These are phyloP conservation scores for Didymella pomorum DNA, from an alignment of 2,329 filamentous ascomycete genomes.

Conservation along the genomic window DNA sequence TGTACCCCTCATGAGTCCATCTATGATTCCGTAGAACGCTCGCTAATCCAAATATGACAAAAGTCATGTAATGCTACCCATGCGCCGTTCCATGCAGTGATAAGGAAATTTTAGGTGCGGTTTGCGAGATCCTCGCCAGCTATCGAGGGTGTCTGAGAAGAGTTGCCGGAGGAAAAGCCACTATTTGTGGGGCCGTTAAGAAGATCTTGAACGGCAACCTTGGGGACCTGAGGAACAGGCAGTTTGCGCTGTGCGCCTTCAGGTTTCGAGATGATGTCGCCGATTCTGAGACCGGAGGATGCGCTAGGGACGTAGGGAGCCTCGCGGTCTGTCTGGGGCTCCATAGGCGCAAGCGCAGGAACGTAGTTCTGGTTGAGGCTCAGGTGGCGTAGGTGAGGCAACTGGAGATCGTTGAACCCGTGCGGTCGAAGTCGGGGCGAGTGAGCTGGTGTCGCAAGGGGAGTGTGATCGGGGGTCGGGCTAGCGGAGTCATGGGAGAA, in stretches of 20 bases:
- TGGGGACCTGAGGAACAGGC: conserved; percentile 88
- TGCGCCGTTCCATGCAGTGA: conserved; percentile 41
- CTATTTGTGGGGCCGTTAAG: conserved; percentile 65
- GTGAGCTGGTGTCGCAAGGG: conserved; percentile 94
- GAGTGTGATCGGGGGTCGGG: conserved; percentile 96
- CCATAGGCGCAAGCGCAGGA: conserved; percentile 75
- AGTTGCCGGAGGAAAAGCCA: conserved; percentile 76
- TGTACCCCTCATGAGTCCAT: conserved; percentile 38
- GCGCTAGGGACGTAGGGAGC: conserved; percentile 66
- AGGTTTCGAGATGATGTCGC: conserved; percentile 89
- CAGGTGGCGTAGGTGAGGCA: conserved; percentile 83
- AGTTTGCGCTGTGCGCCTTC: conserved; percentile 90
- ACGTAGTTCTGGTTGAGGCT: conserved; percentile 66
- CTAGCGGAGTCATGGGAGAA: conserved; percentile 96
- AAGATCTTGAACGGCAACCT: conserved; percentile 86
- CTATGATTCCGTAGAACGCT: conserved; percentile 46
- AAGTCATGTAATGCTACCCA: conserved; percentile 40
- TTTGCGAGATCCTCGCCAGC: conserved; percentile 63
- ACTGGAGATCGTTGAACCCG: conserved; percentile 73
- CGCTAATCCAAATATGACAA: conserved; percentile 38
- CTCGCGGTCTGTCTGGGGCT: conserved; percentile 68
- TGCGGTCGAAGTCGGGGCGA: conserved; percentile 88
- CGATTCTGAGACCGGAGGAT: conserved; percentile 76
- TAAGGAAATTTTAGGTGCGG: conserved; percentile 40
- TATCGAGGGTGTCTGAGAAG: conserved; percentile 79